Percentiles rank a stretch among this genome's conserved stretches.
phyloP scores from a whole-genome alignment of 169 alveolate genomes.

The Plasmodium berghei region DNA sequence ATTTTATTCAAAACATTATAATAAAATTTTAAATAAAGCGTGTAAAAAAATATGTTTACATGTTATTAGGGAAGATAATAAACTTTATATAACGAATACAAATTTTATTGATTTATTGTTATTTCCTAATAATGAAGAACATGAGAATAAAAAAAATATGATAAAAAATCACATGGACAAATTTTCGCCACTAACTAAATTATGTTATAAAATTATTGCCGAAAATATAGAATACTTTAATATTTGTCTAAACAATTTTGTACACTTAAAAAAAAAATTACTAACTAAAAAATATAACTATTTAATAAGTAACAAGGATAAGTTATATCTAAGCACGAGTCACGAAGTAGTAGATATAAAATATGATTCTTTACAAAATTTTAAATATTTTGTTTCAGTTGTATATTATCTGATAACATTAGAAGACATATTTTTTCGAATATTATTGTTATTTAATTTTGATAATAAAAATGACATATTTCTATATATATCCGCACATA shows the following conservation, averaged over 20 bases:
- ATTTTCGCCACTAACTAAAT: constrained; percentile 56
- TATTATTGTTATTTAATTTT: constrained; percentile 41
- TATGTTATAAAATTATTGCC: constrained; percentile 62
- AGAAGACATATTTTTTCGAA: constrained; percentile 53
- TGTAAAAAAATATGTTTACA: constrained; percentile 58
- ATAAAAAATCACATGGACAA: constrained; percentile 29
- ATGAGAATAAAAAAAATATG: constrained; percentile 33
- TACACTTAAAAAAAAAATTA: constrained; percentile 40
- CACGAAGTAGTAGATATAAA: not conserved
- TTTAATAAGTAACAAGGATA: constrained; percentile 17
- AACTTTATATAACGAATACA: constrained; percentile 6
- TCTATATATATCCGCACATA: constrained; percentile 37
- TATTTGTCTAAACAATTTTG: constrained; percentile 53
- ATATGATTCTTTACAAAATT: constrained; percentile 30
- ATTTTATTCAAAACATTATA: constrained; percentile 52
- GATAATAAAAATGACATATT: constrained; percentile 13
- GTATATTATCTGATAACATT: constrained; percentile 46
- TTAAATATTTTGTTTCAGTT: constrained; percentile 48
- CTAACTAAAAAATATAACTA: constrained; percentile 45
- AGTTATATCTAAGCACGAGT: constrained; percentile 3
- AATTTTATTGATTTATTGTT: constrained; percentile 31
- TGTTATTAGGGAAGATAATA: constrained; percentile 45
- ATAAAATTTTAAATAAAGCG: constrained; percentile 38
- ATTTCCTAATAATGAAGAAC: constrained; percentile 38
- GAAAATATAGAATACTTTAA: constrained; percentile 72